Evolutionary conservation across 2,329 filamentous ascomycete species (phyloP).

Genomic region (Fusarium sp.): DNA sequence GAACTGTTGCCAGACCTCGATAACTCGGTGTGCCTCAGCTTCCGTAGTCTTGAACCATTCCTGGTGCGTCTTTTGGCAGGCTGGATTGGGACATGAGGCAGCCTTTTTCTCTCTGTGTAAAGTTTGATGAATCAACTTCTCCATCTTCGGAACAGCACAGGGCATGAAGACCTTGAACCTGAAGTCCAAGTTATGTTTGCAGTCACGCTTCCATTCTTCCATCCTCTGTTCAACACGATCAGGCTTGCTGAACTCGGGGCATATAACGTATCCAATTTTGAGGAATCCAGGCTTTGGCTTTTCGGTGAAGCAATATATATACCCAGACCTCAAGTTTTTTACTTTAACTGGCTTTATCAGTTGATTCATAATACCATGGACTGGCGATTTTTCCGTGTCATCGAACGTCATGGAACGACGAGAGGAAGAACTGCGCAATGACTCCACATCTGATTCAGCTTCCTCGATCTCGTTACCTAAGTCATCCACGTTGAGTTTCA

Average conservation of each 20-base stretch:
- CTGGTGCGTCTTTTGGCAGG: not conserved
- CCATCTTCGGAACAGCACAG: not conserved
- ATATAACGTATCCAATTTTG: constrained; percentile 6
- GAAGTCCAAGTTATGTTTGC: not conserved
- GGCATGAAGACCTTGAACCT: not conserved
- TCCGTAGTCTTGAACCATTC: constrained; percentile 25
- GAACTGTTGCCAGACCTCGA: constrained; percentile 3
- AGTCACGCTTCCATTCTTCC: rapidly evolving
- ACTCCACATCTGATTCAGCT: not conserved
- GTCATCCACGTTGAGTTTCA: not conserved
- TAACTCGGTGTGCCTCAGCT: not conserved
- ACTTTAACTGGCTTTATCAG: not conserved
- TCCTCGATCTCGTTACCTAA: not conserved
- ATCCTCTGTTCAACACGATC: not conserved
- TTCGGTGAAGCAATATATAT: constrained; percentile 24
- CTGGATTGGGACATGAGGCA: not conserved
- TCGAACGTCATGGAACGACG: not conserved
- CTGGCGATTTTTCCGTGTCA: not conserved
- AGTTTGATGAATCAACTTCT: constrained; percentile 1
- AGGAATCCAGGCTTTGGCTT: constrained; percentile 4
- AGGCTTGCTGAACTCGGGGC: not conserved
- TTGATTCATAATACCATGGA: not conserved
- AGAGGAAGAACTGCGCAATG: not conserved
- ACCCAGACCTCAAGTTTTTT: not conserved
- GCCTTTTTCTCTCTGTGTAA: not conserved